Conservation (phyloP, 768 basidiomycete genomes). For the Pulveroboletus sp. region DNA sequence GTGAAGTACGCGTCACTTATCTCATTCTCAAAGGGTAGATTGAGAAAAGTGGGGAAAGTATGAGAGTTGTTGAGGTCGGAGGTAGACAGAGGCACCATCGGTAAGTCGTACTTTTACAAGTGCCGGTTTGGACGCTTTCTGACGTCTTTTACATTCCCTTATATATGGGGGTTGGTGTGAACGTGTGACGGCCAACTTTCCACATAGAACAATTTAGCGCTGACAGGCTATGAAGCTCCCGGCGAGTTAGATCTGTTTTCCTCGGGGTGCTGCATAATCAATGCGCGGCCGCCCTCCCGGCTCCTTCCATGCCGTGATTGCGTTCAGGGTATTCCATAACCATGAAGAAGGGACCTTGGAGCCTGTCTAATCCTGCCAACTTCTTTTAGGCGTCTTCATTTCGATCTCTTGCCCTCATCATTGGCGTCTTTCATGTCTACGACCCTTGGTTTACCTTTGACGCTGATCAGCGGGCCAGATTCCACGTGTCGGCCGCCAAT, state of each 20-base stretch:
- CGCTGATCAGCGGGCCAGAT: constrained; percentile 5
- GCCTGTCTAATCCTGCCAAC: background rate
- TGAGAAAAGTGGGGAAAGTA: constrained; percentile 23
- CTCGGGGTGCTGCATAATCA: background rate
- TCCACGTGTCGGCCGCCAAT: background rate
- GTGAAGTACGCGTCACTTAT: constrained; percentile 18
- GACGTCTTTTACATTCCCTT: background rate
- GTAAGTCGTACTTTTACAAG: constrained; percentile 2
- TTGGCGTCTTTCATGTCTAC: too few relatives aligned
- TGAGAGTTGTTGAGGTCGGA: constrained; percentile 26
- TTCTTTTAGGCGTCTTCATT: constrained; percentile 4
- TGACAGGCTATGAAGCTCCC: background rate
- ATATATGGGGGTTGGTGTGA: constrained; percentile 12
- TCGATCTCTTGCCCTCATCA: background rate
- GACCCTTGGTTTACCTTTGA: too few relatives aligned
- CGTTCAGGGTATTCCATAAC: background rate
- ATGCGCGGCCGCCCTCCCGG: background rate
- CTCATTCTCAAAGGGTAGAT: constrained; percentile 23
- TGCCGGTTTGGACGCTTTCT: background rate
- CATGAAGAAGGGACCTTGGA: background rate
- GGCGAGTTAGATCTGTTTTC: background rate
- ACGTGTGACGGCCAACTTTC: background rate
- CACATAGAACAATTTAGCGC: constrained; percentile 1
- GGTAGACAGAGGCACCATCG: constrained; percentile 18
- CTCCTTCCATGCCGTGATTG: constrained; percentile 12